A percentile compares a stretch with the other conserved stretches of the same genome.
These are phyloP conservation scores for Posidonia australis DNA, from an alignment of 106 monocot species.

Conservation along the genomic window DNA sequence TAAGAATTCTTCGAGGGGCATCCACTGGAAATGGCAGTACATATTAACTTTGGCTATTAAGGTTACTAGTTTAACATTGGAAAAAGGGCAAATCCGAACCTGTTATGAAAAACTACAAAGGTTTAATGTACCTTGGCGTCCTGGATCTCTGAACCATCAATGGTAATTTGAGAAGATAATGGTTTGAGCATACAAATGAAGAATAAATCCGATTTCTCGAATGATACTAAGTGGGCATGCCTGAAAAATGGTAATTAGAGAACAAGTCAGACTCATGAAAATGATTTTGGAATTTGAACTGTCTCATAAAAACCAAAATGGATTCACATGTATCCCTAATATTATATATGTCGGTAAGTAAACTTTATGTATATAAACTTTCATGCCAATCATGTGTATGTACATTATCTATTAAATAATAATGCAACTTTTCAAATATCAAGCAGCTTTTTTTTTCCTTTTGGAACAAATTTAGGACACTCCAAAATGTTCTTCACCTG, in stretches of 20 bases:
- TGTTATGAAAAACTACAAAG: too few relatives aligned
- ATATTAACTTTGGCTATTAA: too few relatives aligned
- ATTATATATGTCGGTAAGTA: too few relatives aligned
- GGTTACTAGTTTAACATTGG: too few relatives aligned
- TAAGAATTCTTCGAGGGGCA: conserved; percentile 60
- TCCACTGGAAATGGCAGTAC: conserved; percentile 57
- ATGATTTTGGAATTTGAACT: background rate
- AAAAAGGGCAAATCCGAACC: too few relatives aligned
- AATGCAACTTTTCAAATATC: background rate
- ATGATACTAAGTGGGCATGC: conserved; percentile 75
- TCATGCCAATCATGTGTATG: too few relatives aligned
- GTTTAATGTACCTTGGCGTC: conserved; percentile 85
- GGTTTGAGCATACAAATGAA: conserved; percentile 78
- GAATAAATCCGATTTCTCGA: conserved; percentile 77
- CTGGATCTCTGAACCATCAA: conserved; percentile 65
- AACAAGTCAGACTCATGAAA: background rate
- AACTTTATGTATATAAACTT: too few relatives aligned
- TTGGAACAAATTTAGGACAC: background rate
- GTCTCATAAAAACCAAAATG: too few relatives aligned
- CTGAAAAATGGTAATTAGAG: conserved; percentile 14
- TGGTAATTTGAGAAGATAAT: conserved; percentile 42
- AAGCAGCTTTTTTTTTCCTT: background rate
- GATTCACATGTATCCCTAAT: too few relatives aligned
- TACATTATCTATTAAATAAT: too few relatives aligned
- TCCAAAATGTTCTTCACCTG: conserved; percentile 33